These are phyloP conservation scores for Collybiopsis luxurians DNA, from an alignment of 768 basidiomycete species.

Conservation along the genomic window DNA sequence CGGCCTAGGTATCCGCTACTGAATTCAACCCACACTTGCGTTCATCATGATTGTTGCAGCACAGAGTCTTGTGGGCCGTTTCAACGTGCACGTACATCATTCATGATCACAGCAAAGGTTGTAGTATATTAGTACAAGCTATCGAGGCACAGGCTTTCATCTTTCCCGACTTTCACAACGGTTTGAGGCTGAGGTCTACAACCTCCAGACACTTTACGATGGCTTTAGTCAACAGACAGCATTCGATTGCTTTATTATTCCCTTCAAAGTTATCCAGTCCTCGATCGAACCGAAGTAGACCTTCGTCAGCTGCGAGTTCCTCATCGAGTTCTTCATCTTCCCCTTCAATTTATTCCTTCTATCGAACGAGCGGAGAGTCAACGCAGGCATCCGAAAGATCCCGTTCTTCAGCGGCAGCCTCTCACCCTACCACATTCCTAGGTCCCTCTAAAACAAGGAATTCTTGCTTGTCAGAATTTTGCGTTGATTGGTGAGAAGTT, in stretches of 20 bases:
- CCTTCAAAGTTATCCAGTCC: slow-evolving; percentile 30
- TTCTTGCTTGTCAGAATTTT: not conserved
- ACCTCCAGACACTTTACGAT: not conserved
- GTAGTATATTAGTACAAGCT: not conserved
- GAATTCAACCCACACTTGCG: not conserved
- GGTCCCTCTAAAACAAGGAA: not conserved
- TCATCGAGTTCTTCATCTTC: slow-evolving; percentile 48
- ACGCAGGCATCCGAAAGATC: not conserved
- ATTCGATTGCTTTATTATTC: slow-evolving; percentile 17
- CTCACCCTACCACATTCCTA: not conserved
- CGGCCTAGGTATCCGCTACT: not conserved
- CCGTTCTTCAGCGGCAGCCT: not conserved
- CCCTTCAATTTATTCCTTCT: not conserved
- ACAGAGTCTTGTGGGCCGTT: slow-evolving; percentile 2
- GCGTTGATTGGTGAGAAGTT: not conserved
- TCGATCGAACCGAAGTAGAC: slow-evolving; percentile 58
- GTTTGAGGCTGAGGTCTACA: not conserved
- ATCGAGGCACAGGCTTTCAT: not conserved
- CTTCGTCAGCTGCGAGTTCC: slow-evolving; percentile 51
- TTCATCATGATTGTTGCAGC: slow-evolving; percentile 4
- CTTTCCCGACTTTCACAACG: not conserved
- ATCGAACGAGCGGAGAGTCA: not conserved
- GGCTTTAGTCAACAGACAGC: not conserved
- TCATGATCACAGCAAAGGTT: not conserved
- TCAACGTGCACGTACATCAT: not conserved